These are phyloP conservation scores for Elsinoe ampelina DNA, from an alignment of 2,329 filamentous ascomycete species.

Conservation along the genomic window DNA sequence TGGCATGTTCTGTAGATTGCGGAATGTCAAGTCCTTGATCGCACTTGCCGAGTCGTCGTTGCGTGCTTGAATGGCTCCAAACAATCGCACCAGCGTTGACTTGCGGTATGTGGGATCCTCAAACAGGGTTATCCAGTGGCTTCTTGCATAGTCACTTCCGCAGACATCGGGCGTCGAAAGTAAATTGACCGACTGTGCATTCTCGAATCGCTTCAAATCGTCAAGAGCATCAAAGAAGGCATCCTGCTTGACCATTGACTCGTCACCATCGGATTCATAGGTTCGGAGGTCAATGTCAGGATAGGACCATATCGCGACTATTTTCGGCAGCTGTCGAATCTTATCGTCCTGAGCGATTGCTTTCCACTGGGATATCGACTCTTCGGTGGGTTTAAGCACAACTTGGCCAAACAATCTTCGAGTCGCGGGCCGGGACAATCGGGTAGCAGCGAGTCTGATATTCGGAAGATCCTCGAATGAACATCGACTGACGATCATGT, in stretches of 20 bases:
- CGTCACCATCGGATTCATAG: not conserved
- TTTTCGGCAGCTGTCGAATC: not conserved
- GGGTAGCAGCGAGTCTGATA: not conserved
- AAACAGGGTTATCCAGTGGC: not conserved
- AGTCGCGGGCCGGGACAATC: not conserved
- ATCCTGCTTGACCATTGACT: not conserved
- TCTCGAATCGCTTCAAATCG: not conserved
- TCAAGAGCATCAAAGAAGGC: not conserved
- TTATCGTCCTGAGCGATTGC: not conserved
- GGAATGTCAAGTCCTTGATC: not conserved
- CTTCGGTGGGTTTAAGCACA: not conserved
- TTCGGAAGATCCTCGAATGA: not conserved
- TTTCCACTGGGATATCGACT: not conserved
- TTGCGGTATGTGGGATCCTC: not conserved
- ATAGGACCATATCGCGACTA: constrained; percentile 5
- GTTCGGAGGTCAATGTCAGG: not conserved
- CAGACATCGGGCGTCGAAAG: not conserved
- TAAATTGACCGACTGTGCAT: not conserved
- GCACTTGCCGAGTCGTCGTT: not conserved
- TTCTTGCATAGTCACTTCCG: not conserved
- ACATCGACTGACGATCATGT: not conserved
- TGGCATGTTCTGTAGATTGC: constrained; percentile 3
- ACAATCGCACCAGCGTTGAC: not conserved
- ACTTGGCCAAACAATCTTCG: not conserved
- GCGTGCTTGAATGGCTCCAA: not conserved